These are phyloP conservation scores for Sporothrix inflata DNA, from an alignment of 2,329 filamentous ascomycete species.

Conservation along the genomic window DNA sequence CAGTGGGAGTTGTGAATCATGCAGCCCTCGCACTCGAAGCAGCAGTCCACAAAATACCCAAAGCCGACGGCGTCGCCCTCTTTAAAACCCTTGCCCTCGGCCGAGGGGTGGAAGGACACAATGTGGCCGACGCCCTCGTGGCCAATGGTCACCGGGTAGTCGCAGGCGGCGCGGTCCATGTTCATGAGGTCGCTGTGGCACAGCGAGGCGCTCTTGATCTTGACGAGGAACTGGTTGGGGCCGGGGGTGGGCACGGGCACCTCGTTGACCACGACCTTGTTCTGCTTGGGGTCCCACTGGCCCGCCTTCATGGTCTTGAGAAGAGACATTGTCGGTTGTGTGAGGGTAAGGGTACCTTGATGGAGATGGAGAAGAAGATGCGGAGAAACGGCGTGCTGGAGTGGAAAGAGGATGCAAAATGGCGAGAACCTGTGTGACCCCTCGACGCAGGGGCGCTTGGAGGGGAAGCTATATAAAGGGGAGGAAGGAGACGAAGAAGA, in stretches of 20 bases:
- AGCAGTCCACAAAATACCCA: conserved; percentile 50
- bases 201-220: conserved; percentile 43
- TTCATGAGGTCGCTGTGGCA: conserved; percentile 42
- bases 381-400: background rate
- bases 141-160: conserved; percentile 41
- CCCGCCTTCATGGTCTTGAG: conserved; percentile 34
- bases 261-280: conserved; percentile 40
- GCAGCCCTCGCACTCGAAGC: conserved; percentile 53
- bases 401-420: background rate
- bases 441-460: background rate
- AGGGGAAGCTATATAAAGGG: conserved; percentile 24
- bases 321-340: conserved; percentile 20
- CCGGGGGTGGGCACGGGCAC: conserved; percentile 49
- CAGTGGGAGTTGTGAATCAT: conserved; percentile 49
- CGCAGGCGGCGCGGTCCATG: conserved; percentile 33
- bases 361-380: background rate
- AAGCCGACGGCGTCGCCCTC: conserved; percentile 51
- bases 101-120: conserved; percentile 43
- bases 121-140: conserved; percentile 53
- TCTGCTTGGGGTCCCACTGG: conserved; percentile 32
- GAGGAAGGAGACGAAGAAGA: background rate
- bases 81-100: conserved; percentile 46
- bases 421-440: conserved; percentile 25
- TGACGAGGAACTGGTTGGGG: conserved; percentile 47
- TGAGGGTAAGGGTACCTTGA: background rate